Evolutionary conservation across 495 filamentous ascomycete species (phyloP).

Genomic region (Podospora bellae-mahoneyi): DNA sequence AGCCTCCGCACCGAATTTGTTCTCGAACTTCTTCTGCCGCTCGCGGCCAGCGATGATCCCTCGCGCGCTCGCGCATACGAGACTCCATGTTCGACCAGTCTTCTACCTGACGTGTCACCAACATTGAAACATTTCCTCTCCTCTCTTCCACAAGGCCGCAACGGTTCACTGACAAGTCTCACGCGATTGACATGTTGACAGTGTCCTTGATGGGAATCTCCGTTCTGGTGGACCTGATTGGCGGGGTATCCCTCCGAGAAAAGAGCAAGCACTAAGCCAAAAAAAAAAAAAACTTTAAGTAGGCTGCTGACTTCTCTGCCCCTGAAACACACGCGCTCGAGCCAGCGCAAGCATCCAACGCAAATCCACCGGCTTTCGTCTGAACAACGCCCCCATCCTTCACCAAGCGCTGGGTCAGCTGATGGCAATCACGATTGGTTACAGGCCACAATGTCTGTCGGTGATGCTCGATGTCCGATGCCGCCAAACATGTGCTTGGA

Average conservation of each 20-base stretch:
- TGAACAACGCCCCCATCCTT: not conserved
- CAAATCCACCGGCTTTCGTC: not conserved
- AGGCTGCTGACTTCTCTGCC: not conserved
- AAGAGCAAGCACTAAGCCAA: not conserved
- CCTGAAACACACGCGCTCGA: not conserved
- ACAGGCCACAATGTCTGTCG: too few relatives aligned
- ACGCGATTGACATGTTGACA: too few relatives aligned
- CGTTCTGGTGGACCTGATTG: not conserved
- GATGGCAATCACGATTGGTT: not conserved
- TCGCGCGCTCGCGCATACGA: not conserved
- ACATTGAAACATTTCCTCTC: not conserved
- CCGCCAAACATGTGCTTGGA: not conserved
- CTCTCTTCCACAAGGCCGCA: too few relatives aligned
- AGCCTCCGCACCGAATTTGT: not conserved
- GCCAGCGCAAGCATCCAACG: not conserved
- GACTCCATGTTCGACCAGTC: too few relatives aligned
- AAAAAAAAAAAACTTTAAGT: not conserved
- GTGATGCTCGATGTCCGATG: not conserved
- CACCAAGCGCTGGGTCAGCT: not conserved
- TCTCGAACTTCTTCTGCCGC: not conserved
- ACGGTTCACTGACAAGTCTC: too few relatives aligned
- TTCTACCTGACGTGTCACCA: not conserved
- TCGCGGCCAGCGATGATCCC: not conserved
- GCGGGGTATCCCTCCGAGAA: too few relatives aligned
- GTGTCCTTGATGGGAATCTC: not conserved